Evolutionary conservation across 306 rosid genomes (phyloP).

Genomic region (Oemleria cerasiformis): DNA sequence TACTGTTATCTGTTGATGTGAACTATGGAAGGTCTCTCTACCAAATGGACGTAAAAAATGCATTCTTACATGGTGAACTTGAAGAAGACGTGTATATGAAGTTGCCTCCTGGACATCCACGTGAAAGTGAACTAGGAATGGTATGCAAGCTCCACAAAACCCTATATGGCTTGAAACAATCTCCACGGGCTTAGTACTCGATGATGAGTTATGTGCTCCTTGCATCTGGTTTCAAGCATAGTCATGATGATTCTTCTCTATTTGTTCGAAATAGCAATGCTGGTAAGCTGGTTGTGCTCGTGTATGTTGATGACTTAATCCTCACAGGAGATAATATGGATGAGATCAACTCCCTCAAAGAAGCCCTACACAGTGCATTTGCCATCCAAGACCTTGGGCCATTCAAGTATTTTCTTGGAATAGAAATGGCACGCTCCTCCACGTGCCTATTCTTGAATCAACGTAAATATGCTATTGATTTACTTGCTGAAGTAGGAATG

Average conservation of each 20-base stretch:
- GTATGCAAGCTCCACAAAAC: background rate
- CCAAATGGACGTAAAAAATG: no score
- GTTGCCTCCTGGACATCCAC: no score
- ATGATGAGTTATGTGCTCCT: no score
- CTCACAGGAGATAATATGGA: background rate
- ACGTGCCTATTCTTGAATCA: no score
- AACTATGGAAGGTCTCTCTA: no score
- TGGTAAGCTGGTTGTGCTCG: background rate
- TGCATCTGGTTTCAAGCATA: background rate
- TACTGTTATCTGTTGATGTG: background rate
- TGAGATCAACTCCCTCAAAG: background rate
- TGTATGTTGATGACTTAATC: background rate
- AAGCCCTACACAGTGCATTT: background rate
- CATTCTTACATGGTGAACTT: no score
- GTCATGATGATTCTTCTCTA: background rate
- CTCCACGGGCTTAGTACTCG: background rate
- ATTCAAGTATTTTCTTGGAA: background rate
- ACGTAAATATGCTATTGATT: no score
- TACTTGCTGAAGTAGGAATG: no score
- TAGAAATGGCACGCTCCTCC: background rate
- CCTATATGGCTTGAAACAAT: background rate
- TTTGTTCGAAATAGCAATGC: background rate
- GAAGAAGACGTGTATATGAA: no score
- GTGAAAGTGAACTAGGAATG: no score
- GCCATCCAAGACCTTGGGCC: background rate